Percentiles rank a stretch among this genome's conserved stretches.
Evolutionary conservation across 2,329 filamentous ascomycete species (phyloP).

Genomic region (Trichophyton verrucosum): DNA sequence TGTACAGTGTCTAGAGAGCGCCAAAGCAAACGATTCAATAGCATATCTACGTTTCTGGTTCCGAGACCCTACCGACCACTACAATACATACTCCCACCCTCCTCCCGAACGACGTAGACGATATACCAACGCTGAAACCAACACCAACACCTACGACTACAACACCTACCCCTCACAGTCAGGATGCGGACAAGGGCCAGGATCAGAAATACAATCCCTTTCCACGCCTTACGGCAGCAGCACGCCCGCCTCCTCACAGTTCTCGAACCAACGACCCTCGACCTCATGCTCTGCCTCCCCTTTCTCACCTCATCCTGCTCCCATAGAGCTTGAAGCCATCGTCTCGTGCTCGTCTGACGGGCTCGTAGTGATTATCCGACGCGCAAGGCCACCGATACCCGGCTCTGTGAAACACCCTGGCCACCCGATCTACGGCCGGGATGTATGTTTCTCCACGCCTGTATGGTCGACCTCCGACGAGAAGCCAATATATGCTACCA

Average conservation of each 20-base stretch:
- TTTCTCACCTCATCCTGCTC: neutral
- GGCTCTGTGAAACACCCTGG: slow-evolving; percentile 28
- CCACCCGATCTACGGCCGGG: slow-evolving; percentile 42
- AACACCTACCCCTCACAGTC: neutral
- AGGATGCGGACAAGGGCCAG: neutral
- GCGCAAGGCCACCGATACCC: slow-evolving; percentile 57
- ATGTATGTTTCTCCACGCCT: slow-evolving; percentile 64
- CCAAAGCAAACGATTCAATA: slow-evolving; percentile 83
- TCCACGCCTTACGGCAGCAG: neutral
- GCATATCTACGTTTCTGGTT: slow-evolving; percentile 81
- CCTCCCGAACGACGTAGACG: neutral
- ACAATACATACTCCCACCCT: neutral
- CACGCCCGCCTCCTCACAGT: neutral
- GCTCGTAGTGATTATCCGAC: slow-evolving; percentile 66
- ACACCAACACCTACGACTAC: neutral
- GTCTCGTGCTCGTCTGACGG: slow-evolving; percentile 84
- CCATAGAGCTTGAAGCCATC: slow-evolving; percentile 71
- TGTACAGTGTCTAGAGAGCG: slow-evolving; percentile 65
- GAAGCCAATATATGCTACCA: neutral
- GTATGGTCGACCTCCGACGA: slow-evolving; percentile 38
- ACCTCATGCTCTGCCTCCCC: neutral
- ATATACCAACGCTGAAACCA: neutral
- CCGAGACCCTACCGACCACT: slow-evolving; percentile 25
- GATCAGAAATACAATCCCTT: neutral
- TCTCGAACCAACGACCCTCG: neutral